Conservation (phyloP, 2,329 filamentous ascomycete species). For the Lasiodiplodia sp. region DNA sequence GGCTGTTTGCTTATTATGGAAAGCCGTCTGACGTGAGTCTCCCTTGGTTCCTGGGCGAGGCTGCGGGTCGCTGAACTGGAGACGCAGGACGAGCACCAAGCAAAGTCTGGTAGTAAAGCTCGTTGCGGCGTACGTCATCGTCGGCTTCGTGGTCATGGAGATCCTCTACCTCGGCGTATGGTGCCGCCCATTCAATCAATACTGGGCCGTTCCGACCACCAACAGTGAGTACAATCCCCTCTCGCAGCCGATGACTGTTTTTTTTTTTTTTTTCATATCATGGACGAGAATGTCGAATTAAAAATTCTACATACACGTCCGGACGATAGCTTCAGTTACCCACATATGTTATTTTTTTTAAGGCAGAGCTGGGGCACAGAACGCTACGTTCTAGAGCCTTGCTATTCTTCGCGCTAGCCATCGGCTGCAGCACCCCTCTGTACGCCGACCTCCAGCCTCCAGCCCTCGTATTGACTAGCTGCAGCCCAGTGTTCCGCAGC, state of each 20-base stretch:
- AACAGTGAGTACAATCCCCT: slow-evolving; percentile 30
- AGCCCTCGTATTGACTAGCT: slow-evolving; percentile 25
- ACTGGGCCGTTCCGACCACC: slow-evolving; percentile 58
- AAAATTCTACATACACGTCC: too few relatives aligned
- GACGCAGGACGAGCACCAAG: slow-evolving; percentile 33
- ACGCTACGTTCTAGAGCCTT: too few relatives aligned
- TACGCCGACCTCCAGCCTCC: not conserved
- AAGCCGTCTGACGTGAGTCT: slow-evolving; percentile 54
- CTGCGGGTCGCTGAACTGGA: slow-evolving; percentile 35
- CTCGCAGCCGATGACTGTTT: too few relatives aligned
- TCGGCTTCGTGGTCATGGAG: slow-evolving; percentile 58
- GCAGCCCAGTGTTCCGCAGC: slow-evolving; percentile 52
- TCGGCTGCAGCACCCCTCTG: too few relatives aligned
- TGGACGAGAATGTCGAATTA: too few relatives aligned
- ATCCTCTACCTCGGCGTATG: slow-evolving; percentile 61
- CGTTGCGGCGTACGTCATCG: slow-evolving; percentile 54
- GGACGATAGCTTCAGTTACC: too few relatives aligned
- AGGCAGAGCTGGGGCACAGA: too few relatives aligned
- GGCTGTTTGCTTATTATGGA: slow-evolving; percentile 63
- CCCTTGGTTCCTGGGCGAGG: not conserved
- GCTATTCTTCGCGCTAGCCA: too few relatives aligned
- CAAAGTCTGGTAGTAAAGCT: slow-evolving; percentile 51
- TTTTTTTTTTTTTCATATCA: too few relatives aligned
- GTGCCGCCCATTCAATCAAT: slow-evolving; percentile 61
- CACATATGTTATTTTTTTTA: too few relatives aligned